Percentiles rank a stretch among this genome's conserved stretches.
Evolutionary conservation across 1,139 yeast genomes (phyloP).

Genomic region (Yamadazyma aaseri): DNA sequence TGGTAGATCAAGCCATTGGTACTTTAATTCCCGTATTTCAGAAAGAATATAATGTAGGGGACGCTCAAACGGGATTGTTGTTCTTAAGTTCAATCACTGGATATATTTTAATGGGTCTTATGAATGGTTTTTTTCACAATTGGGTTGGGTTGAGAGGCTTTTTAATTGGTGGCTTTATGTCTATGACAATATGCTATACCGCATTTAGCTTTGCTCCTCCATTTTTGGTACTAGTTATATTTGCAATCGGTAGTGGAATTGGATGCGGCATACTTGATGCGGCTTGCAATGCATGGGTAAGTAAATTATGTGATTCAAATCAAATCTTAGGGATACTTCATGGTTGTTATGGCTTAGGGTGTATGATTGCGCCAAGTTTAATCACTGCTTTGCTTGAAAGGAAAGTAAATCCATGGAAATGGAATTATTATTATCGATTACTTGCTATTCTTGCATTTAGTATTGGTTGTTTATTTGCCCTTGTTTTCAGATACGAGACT

Average conservation of each 20-base stretch:
- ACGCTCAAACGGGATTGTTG: conserved; percentile 34
- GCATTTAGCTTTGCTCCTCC: conserved; percentile 35
- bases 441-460: conserved; percentile 23
- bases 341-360: conserved; percentile 68
- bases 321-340: conserved; percentile 66
- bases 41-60: conserved; percentile 42
- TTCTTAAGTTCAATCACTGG: conserved; percentile 38
- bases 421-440: conserved; percentile 49
- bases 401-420: conserved; percentile 37
- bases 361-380: conserved; percentile 62
- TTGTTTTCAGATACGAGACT: conserved; percentile 52
- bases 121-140: conserved; percentile 32
- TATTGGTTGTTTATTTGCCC: conserved; percentile 1
- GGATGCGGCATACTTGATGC: conserved; percentile 66
- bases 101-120: conserved; percentile 39
- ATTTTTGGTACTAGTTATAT: conserved; percentile 30
- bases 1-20: conserved; percentile 60
- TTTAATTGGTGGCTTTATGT: conserved; percentile 28
- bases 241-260: conserved; percentile 49
- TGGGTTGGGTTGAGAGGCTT: conserved; percentile 39
- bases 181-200: conserved; percentile 32
- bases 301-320: conserved; percentile 54
- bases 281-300: conserved; percentile 57
- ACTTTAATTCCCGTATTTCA: conserved; percentile 53
- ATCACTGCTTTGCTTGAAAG: conserved; percentile 44